Percentiles rank a stretch among this genome's conserved stretches.
Evolutionary conservation across 2,329 filamentous ascomycete species (phyloP).

Genomic region (Colletotrichum navitas): DNA sequence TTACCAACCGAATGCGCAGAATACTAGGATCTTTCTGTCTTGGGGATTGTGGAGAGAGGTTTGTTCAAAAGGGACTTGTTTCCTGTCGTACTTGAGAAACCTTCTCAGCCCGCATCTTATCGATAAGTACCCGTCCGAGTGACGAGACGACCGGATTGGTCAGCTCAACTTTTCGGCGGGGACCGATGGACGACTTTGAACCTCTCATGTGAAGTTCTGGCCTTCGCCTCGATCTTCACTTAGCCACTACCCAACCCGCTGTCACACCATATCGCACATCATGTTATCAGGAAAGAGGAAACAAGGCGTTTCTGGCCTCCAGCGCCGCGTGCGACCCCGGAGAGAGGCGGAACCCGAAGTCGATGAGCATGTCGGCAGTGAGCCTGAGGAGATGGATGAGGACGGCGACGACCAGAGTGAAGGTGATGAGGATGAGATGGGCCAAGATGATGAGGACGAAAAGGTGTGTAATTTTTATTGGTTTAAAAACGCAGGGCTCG

Average conservation of each 20-base stretch:
- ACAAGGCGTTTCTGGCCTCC: slow-evolving; percentile 45
- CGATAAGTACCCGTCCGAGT: slow-evolving; percentile 7
- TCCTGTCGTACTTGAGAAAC: slow-evolving; percentile 2
- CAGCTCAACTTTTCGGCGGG: slow-evolving; percentile 5
- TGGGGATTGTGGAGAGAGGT: slow-evolving; percentile 8
- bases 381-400: slow-evolving; percentile 26
- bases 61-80: slow-evolving; percentile 6
- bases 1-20: not conserved
- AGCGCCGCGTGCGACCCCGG: slow-evolving; percentile 56
- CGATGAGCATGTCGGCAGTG: slow-evolving; percentile 36
- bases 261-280: slow-evolving; percentile 10
- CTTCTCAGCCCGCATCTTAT: slow-evolving; percentile 6
- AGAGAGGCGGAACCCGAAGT: slow-evolving; percentile 51
- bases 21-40: not conserved
- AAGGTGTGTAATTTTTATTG: slow-evolving; percentile 41
- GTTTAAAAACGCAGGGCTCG: not conserved
- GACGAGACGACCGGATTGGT: not conserved
- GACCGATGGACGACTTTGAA: slow-evolving; percentile 1
- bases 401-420: slow-evolving; percentile 29
- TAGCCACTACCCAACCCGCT: not conserved
- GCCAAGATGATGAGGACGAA: slow-evolving; percentile 48
- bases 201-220: slow-evolving; percentile 24
- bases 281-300: slow-evolving; percentile 43
- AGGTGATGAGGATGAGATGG: slow-evolving; percentile 51
- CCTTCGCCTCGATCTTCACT: not conserved